Evolutionary conservation across 129 eudicot genomes (phyloP), one percentile per base, ranked within the genome.

Genomic region (Helichrysum umbraculigerum): DNA sequence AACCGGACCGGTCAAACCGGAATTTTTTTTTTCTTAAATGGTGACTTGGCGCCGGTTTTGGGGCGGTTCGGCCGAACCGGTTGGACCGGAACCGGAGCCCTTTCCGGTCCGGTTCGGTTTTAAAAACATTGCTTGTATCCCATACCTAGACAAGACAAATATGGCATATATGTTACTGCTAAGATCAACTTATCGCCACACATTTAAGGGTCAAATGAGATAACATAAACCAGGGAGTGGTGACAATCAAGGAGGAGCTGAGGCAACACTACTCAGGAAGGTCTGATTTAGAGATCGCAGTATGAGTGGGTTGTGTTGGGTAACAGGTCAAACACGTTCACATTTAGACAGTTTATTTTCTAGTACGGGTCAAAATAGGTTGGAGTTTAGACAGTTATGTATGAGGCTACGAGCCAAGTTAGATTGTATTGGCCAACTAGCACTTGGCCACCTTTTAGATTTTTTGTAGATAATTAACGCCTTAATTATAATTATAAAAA

Each of bases 71-170:
- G n/a, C n/a, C n/a, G n/a, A n/a, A n/a, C n/a, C n/a, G n/a, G n/a
- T n/a, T n/a, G n/a, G n/a, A n/a, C n/a, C n/a, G n/a, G n/a, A n/a
- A n/a, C n/a, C n/a, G n/a, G n/a, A n/a, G n/a, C n/a, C n/a, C n/a
- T n/a, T n/a, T n/a, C n/a, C n/a, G n/a, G n/a, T n/a, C n/a, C n/a
- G n/a, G n/a, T n/a, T n/a, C n/a, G n/a, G n/a, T n/a, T n/a, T n/a
- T n/a, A n/a, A n/a, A n/a, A n/a, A n/a, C n/a, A n/a, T n/a, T n/a
- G n/a, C n/a, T n/a, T n/a, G n/a, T 95, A 78, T 95, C 99, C 99
- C 99, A 95, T 20, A 91, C 96, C 98, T 93, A 78, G 71, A 41
- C 66, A 54, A 59, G 5, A 57, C 44, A 79, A 35, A 80, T 22
- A 32, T 9, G 19, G 50, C 71, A 62, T 44, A 56, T 28, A 62